Percentiles rank a stretch among this genome's conserved stretches.
Evolutionary conservation across 805 yeast species (phyloP).

Genomic region (Metschnikowia shivogae): DNA sequence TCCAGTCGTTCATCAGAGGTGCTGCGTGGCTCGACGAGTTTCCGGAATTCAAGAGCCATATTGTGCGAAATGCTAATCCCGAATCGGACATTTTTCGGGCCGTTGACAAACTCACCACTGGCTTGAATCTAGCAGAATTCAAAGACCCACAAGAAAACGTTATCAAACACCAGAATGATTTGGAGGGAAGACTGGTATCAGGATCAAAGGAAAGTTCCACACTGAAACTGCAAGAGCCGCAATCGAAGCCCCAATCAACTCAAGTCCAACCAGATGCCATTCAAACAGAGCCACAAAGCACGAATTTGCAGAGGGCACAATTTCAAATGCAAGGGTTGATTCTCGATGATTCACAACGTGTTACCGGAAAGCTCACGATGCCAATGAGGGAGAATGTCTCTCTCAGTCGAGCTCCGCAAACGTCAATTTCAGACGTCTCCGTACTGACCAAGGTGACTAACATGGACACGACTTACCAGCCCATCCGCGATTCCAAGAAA

Average conservation of each 20-base stretch:
- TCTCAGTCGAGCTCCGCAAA: constrained; percentile 29
- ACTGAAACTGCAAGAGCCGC: too few species aligned
- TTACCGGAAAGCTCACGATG: too few species aligned
- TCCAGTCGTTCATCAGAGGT: not conserved
- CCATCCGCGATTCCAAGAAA: not conserved
- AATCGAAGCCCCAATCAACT: too few species aligned
- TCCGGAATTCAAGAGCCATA: not conserved
- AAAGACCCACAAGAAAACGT: not conserved
- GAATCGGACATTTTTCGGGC: not conserved
- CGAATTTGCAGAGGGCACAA: too few species aligned
- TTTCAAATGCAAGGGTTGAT: too few species aligned
- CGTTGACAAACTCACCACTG: not conserved
- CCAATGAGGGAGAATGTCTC: not conserved
- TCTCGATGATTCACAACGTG: too few species aligned
- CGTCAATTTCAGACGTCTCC: constrained; percentile 29
- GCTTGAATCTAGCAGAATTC: constrained; percentile 1
- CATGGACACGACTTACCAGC: constrained; percentile 4
- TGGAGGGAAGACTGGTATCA: too few species aligned
- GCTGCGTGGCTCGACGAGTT: constrained; percentile 1
- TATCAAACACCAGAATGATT: too few species aligned
- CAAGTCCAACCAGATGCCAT: too few species aligned
- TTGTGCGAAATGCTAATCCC: not conserved
- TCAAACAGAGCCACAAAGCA: too few species aligned
- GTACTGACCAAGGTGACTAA: constrained; percentile 26
- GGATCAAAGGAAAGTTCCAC: too few species aligned